Percentiles rank a stretch among this genome's conserved stretches.
phyloP scores from a whole-genome alignment of 495 filamentous ascomycete species.

The Xylona heveae region DNA sequence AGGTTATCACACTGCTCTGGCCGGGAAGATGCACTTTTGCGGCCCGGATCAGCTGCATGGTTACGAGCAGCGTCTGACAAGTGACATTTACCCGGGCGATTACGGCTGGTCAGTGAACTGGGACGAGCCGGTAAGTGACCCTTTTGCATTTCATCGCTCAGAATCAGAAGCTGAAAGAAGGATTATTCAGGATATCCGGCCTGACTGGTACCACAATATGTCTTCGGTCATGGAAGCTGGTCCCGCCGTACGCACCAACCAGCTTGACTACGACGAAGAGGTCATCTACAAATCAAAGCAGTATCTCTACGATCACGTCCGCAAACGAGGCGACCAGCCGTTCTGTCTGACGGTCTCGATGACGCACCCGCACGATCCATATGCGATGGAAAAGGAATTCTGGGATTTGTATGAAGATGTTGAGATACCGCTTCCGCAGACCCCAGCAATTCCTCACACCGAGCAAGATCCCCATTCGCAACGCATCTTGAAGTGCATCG shows the following conservation, averaged over 20 bases:
- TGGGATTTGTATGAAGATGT: constrained; percentile 77
- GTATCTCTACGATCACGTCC: constrained; percentile 66
- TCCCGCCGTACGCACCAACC: constrained; percentile 63
- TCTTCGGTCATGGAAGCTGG: constrained; percentile 74
- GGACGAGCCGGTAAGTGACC: constrained; percentile 42
- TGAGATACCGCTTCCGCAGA: constrained; percentile 62
- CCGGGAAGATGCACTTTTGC: constrained; percentile 92
- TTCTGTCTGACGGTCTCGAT: constrained; percentile 81
- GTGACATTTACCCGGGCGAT: constrained; percentile 80
- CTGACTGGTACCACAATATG: constrained; percentile 87
- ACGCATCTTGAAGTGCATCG: constrained; percentile 60
- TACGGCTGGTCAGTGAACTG: constrained; percentile 81
- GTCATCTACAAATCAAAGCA: constrained; percentile 70
- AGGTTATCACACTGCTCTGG: constrained; percentile 73
- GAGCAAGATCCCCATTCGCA: constrained; percentile 66
- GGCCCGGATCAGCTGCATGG: constrained; percentile 75
- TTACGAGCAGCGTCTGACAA: constrained; percentile 72
- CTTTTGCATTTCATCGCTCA: constrained; percentile 2
- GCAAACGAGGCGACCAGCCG: constrained; percentile 44
- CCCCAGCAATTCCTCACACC: constrained; percentile 42
- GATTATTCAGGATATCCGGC: constrained; percentile 35
- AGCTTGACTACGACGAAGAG: constrained; percentile 88
- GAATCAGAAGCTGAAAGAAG: background rate
- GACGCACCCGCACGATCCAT: constrained; percentile 82
- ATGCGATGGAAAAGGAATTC: constrained; percentile 70